Base-by-base conservation (phyloP, 345 rosid genomes). In the Isatis tinctoria region DNA sequence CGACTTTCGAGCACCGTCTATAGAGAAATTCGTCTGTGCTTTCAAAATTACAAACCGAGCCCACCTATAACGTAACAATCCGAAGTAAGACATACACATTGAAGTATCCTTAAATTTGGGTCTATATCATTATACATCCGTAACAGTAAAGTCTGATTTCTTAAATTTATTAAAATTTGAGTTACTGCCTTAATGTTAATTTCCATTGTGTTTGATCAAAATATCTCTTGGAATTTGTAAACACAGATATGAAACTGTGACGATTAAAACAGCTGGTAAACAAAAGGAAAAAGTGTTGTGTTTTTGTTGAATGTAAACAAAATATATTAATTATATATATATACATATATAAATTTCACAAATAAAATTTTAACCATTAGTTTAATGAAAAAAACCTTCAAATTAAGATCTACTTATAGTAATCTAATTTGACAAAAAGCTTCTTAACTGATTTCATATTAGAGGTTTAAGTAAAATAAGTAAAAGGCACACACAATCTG, bases 1-100 rank as follows among this genome's bases (percentile, higher is more conserved):
- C 68, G 73, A 67, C 12, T 48, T 74, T 74, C 73, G 73, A 49
- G 73, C 61, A 74, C 68, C 78, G 73, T 22, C 73, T 58, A 1
- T 24, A 2, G 39, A 47, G 56, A 22, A 36, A 44, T 20, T 41
- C 30, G 20, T 22, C 57, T 54, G 47, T 53, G 20, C n/a, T 53
- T 43, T 24, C 24, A 14, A 11, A 63, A 24, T n/a, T 40, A 60
- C 22, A 14, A 7, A 27, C 8, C 35, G 61, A 73, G 4, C 70
- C 70, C 22, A 73, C 54, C 67, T 48, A 62, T 36, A 52, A 37
- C 59, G 32, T 37, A 36, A 45, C 69, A 41, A 2, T 22, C 24
- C 24, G 24, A 22, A 22, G 63, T 10, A 35, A 14, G 41, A 28
- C 32, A 56, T 20, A 44, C 13, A 54, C 37, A 41, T 16, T 63